Evolutionary conservation across 176 grass and related monocot genomes (phyloP).

Genomic region (Oryza nivara): DNA sequence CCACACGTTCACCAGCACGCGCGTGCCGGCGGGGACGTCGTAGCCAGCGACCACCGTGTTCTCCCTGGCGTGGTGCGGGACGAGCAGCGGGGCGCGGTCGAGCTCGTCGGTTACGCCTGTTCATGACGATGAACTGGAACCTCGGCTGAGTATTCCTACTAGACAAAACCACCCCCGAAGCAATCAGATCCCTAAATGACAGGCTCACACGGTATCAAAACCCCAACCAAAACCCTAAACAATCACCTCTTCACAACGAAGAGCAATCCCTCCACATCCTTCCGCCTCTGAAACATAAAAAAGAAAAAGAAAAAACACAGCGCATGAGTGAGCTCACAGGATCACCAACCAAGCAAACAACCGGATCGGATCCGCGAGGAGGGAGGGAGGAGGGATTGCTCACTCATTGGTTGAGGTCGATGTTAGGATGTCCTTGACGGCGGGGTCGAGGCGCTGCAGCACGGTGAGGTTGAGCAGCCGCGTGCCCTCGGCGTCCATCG

Average conservation of each 20-base stretch:
- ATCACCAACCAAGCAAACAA: not conserved
- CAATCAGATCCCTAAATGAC: slow-evolving; percentile 22
- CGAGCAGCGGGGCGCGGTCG: slow-evolving; percentile 39
- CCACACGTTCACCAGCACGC: slow-evolving; percentile 68
- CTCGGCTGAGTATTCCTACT: slow-evolving; percentile 76
- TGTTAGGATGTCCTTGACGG: slow-evolving; percentile 96
- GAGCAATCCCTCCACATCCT: slow-evolving; percentile 89
- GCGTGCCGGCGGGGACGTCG: slow-evolving; percentile 54
- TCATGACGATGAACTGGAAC: slow-evolving; percentile 97
- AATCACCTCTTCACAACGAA: slow-evolving; percentile 91
- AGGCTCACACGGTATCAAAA: slow-evolving; percentile 7
- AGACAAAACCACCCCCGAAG: slow-evolving; percentile 7
- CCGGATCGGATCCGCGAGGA: not conserved
- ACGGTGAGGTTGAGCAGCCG: slow-evolving; percentile 90
- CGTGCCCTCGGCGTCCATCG: slow-evolving; percentile 68
- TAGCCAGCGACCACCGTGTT: slow-evolving; percentile 50
- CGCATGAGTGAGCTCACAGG: not conserved
- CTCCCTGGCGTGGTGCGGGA: slow-evolving; percentile 55
- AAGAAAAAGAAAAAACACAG: not conserved
- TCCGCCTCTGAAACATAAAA: slow-evolving; percentile 60
- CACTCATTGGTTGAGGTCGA: slow-evolving; percentile 93
- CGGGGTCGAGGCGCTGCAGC: slow-evolving; percentile 86
- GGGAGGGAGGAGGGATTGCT: not conserved
- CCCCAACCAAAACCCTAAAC: not conserved
- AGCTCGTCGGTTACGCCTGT: slow-evolving; percentile 6